These are phyloP conservation scores for Penicillium sp. DNA, from an alignment of 2,329 filamentous ascomycete species.

Conservation along the genomic window DNA sequence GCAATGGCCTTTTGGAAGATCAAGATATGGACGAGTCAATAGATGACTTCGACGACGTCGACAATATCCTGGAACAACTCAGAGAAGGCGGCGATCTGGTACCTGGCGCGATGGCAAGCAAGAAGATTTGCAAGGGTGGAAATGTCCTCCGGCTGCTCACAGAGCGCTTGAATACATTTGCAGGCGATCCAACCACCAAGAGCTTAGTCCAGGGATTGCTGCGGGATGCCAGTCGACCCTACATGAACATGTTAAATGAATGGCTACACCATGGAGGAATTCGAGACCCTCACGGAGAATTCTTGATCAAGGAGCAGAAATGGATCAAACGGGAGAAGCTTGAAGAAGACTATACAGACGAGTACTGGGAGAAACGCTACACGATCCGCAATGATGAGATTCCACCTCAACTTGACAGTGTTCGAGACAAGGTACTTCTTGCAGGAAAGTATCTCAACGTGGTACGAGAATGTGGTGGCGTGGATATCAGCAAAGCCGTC, in stretches of 20 bases:
- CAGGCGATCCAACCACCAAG: slow-evolving; percentile 86
- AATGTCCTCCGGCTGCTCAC: slow-evolving; percentile 88
- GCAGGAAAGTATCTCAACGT: slow-evolving; percentile 98
- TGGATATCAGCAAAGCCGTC: slow-evolving; percentile 87
- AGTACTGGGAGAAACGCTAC: slow-evolving; percentile 98
- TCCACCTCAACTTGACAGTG: slow-evolving; percentile 83
- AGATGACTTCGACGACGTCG: slow-evolving; percentile 79
- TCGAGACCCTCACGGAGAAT: slow-evolving; percentile 89
- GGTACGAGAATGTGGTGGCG: slow-evolving; percentile 92
- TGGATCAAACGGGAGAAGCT: slow-evolving; percentile 88
- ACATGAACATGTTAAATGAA: slow-evolving; percentile 98
- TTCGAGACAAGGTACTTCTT: slow-evolving; percentile 91
- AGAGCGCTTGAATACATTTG: slow-evolving; percentile 81
- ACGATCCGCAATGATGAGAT: slow-evolving; percentile 90
- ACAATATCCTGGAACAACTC: slow-evolving; percentile 88
- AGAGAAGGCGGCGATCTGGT: slow-evolving; percentile 82
- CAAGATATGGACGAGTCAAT: slow-evolving; percentile 67
- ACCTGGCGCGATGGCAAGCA: slow-evolving; percentile 75
- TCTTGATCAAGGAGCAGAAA: slow-evolving; percentile 92
- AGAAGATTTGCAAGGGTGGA: slow-evolving; percentile 96
- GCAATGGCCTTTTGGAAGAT: slow-evolving; percentile 77
- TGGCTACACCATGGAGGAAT: slow-evolving; percentile 97
- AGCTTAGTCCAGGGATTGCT: slow-evolving; percentile 78
- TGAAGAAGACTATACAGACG: slow-evolving; percentile 96
- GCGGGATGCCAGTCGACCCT: slow-evolving; percentile 85